phyloP scores from a whole-genome alignment of 2,329 filamentous ascomycete species.

The Cryphonectria parasitica region DNA sequence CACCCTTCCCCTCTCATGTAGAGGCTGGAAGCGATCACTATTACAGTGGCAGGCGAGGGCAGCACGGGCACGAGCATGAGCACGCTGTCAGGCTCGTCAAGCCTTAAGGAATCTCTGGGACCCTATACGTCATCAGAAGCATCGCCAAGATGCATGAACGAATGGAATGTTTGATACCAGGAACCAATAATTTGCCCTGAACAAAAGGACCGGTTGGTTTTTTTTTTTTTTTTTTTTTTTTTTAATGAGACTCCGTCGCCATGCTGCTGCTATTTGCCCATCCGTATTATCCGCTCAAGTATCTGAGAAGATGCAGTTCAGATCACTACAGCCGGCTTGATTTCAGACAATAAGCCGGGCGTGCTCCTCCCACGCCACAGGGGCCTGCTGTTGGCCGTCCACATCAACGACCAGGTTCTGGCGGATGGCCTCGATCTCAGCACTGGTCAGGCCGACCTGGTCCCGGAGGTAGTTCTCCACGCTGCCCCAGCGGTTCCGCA shows the following conservation, averaged over 20 bases:
- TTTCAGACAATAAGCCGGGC: conserved; percentile 31
- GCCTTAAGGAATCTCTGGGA: neutral
- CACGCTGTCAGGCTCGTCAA: neutral
- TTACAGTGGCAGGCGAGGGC: neutral
- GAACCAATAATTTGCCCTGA: neutral
- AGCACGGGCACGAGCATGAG: neutral
- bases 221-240: too few species aligned
- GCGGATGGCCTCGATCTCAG: conserved; percentile 57
- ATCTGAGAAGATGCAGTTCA: neutral
- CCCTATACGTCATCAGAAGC: neutral
- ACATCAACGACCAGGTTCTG: conserved; percentile 50
- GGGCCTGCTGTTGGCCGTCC: conserved; percentile 29
- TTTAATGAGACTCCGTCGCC: neutral
- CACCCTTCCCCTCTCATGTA: neutral
- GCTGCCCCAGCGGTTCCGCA: conserved; percentile 64
- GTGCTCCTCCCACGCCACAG: conserved; percentile 37
- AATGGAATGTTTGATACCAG: neutral
- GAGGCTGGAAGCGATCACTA: neutral
- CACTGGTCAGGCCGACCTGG: conserved; percentile 59
- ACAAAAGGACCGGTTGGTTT: neutral
- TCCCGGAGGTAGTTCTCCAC: conserved; percentile 65
- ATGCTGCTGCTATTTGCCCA: neutral
- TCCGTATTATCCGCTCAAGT: neutral
- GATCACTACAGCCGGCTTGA: conserved; percentile 7
- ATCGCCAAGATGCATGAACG: neutral